Evolutionary conservation across 768 basidiomycete genomes (phyloP), one percentile per base, ranked within the genome.

Genomic region (Flagelloscypha sp.): DNA sequence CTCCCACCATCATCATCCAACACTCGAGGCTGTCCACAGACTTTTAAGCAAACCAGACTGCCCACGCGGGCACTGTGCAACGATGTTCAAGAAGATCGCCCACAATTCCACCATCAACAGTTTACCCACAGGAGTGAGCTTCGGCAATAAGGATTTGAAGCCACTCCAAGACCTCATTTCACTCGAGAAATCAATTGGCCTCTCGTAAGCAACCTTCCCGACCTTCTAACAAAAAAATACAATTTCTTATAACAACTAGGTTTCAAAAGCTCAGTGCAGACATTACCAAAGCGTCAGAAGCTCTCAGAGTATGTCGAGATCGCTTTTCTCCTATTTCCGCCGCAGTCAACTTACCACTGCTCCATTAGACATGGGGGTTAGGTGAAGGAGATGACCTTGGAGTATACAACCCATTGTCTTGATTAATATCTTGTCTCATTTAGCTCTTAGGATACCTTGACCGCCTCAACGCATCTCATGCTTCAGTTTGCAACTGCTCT

Each of bases 141-240:
- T n/a, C n/a, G 72, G 73, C 1, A 90, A 88, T 54, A 76, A 79
- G 48, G 90, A 93, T 53, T 59, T 92, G 3, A 63, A 81, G 18
- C 75, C 79, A 0, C 62, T 95, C 6, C 90, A 95, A 52, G 89
- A 92, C 50, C 68, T 94, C 43, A 97, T 97, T 37, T 81, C 76
- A 2, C 74, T 84, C 1, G 90, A 95, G 59, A 97, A 97, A 62
- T 61, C 71, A 6, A 78, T 93, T 6, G 65, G 93, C 20, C 59
- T 67, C 31, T 72, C 83, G 86, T 89, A 47, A 48, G 79, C 66
- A 18, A 11, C n/a, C 9, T 19, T 10, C 20, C 3, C 31, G 15
- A 13, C 21, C 28, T n/a, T 7, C 30, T 33, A 21, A 35, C 27
- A n/a, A 11, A 23, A 29, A 21, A 10, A 11, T 21, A 10, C 27